phyloP scores from a whole-genome alignment of 129 eudicot species.

The Rutidosis leptorrhynchoides region DNA sequence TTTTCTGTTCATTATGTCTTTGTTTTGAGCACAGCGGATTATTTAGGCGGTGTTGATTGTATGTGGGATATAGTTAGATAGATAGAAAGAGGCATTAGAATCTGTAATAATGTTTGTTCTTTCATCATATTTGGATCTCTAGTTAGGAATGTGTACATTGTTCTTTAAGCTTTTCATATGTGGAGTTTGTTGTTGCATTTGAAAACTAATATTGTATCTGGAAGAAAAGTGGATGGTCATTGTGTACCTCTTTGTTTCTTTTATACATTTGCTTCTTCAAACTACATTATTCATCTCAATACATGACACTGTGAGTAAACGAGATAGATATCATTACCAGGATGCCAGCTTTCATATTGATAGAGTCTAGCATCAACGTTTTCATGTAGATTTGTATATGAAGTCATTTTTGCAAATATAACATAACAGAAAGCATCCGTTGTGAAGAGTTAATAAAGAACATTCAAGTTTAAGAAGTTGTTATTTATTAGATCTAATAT shows the following conservation, averaged over 20 bases:
- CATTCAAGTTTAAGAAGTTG: neutral
- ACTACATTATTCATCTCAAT: neutral
- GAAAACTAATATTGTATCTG: neutral
- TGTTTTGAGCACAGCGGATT: slow-evolving; percentile 6
- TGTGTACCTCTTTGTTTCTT: neutral
- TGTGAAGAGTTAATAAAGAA: neutral
- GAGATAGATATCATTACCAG: neutral
- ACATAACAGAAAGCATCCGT: neutral
- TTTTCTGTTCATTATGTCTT: neutral
- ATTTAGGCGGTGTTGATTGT: slow-evolving; percentile 9
- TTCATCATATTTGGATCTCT: slow-evolving; percentile 15
- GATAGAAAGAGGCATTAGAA: neutral
- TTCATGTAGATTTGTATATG: neutral
- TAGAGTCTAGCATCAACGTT: neutral
- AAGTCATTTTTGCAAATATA: neutral
- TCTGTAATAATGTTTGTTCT: slow-evolving; percentile 7
- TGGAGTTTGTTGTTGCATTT: slow-evolving; percentile 9
- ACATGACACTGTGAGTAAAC: neutral
- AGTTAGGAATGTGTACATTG: neutral
- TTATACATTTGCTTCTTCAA: neutral
- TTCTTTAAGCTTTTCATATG: neutral
- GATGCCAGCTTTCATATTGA: neutral
- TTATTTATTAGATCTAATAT: neutral
- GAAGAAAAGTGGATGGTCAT: neutral
- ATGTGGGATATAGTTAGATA: neutral